Percentiles rank a stretch among this genome's conserved stretches.
Conservation (phyloP, 768 basidiomycete species). For the Hericium erinaceus region DNA sequence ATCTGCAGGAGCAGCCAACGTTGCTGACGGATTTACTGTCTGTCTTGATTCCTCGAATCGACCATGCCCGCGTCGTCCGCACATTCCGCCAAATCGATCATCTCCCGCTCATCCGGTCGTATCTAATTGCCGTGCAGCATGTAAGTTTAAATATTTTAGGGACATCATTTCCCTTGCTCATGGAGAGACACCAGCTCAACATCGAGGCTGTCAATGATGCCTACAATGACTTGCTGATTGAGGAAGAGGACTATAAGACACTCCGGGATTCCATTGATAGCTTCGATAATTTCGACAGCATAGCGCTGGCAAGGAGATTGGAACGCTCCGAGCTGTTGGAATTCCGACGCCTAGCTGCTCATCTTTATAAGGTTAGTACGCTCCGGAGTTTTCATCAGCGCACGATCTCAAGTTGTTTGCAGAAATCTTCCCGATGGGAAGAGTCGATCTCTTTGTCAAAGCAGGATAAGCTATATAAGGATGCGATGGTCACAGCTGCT, state of each 20-base stretch:
- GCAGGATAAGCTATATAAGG: constrained; percentile 95
- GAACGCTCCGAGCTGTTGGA: constrained; percentile 90
- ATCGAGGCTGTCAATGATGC: constrained; percentile 97
- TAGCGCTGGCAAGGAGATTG: constrained; percentile 73
- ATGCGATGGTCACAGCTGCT: constrained; percentile 89
- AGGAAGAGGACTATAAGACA: constrained; percentile 98
- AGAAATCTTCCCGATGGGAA: constrained; percentile 96
- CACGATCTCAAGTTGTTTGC: background rate
- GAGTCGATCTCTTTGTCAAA: constrained; percentile 93
- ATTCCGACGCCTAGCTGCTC: constrained; percentile 90
- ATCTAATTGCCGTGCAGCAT: constrained; percentile 94
- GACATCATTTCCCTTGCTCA: background rate
- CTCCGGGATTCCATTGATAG: constrained; percentile 96
- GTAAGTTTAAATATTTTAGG: constrained; percentile 33
- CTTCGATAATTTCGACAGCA: constrained; percentile 96
- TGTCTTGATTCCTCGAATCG: constrained; percentile 88
- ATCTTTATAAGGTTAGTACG: constrained; percentile 77
- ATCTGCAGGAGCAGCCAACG: constrained; percentile 87
- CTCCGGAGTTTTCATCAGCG: background rate
- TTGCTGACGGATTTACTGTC: constrained; percentile 89
- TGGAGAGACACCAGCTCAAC: constrained; percentile 52
- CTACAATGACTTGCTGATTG: constrained; percentile 95
- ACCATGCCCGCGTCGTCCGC: constrained; percentile 90
- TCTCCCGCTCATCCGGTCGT: constrained; percentile 89
- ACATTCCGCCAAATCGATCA: constrained; percentile 95